Conservation (phyloP, 1,284 basidiomycete genomes). For the Boletus sp. region DNA sequence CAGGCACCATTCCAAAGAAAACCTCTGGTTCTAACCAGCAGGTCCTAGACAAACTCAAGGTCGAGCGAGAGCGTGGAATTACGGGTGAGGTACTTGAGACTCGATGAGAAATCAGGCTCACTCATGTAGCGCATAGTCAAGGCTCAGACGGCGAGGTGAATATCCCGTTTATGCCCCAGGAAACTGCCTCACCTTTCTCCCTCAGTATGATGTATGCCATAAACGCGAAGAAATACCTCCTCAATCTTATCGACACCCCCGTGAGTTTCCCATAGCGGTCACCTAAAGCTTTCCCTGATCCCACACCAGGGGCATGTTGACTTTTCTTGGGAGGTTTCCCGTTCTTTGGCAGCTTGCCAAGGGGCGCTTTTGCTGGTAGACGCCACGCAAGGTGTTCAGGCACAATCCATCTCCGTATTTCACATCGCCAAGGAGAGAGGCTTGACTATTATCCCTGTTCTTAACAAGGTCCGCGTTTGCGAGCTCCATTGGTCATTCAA, state of each 20-base stretch:
- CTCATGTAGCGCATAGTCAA: conserved; percentile 54
- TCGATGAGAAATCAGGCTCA: not conserved
- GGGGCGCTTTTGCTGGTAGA: conserved; percentile 92
- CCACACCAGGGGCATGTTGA: conserved; percentile 82
- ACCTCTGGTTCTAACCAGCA: conserved; percentile 74
- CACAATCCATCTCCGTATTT: conserved; percentile 95
- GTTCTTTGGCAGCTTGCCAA: conserved; percentile 91
- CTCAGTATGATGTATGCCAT: conserved; percentile 73
- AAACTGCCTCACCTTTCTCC: conserved; percentile 9
- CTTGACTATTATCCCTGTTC: conserved; percentile 85
- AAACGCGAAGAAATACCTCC: conserved; percentile 62
- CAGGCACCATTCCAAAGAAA: conserved; percentile 77
- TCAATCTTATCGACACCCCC: conserved; percentile 98
- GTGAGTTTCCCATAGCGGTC: conserved; percentile 39
- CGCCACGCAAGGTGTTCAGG: conserved; percentile 96
- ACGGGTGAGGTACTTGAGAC: conserved; percentile 56
- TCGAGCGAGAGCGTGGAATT: conserved; percentile 93
- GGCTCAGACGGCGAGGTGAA: conserved; percentile 85
- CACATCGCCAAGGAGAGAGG: conserved; percentile 84
- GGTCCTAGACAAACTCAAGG: conserved; percentile 95
- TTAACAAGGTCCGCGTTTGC: conserved; percentile 77
- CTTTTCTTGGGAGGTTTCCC: conserved; percentile 95
- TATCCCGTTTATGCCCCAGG: not conserved
- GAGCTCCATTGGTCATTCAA: not conserved
- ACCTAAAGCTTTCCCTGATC: conserved; percentile 8